Evolutionary conservation across 2,329 filamentous ascomycete genomes (phyloP).

Genomic region (Colletotrichum eremochloae): DNA sequence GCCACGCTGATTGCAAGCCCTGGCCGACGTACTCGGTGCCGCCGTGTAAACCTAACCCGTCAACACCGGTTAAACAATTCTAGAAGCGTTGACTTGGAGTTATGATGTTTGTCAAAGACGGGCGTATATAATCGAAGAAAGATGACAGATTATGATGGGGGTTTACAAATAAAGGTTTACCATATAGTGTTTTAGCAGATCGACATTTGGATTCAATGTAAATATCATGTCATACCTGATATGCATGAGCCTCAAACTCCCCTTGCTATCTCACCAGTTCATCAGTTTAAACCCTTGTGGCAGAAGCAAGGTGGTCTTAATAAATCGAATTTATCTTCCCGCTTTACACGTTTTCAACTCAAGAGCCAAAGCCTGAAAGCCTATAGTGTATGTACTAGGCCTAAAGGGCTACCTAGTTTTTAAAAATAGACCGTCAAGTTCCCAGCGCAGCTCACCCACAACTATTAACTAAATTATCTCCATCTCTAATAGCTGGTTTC

Average conservation of each 20-base stretch:
- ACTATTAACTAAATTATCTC: no score
- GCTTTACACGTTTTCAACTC: no score
- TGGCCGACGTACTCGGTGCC: constrained; percentile 42
- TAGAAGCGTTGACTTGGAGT: background rate
- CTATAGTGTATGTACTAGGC: no score
- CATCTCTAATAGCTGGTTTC: no score
- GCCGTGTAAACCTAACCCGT: constrained; percentile 35
- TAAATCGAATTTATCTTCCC: no score
- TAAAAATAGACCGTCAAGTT: no score
- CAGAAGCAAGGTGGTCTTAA: background rate
- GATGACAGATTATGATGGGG: background rate
- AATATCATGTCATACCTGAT: background rate
- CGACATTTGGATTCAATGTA: background rate
- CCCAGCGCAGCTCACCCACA: no score
- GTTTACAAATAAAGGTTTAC: background rate
- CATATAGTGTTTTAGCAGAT: background rate
- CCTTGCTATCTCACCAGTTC: background rate
- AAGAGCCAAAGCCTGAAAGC: no score
- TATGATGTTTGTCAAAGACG: background rate
- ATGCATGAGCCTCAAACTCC: no score
- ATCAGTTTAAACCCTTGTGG: background rate
- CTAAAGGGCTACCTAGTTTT: no score
- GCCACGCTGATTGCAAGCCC: constrained; percentile 39
- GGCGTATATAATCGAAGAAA: background rate
- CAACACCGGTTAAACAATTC: background rate